These are phyloP conservation scores for Yarrowia keelungensis DNA, from an alignment of 805 yeast genomes.

Conservation along the genomic window DNA sequence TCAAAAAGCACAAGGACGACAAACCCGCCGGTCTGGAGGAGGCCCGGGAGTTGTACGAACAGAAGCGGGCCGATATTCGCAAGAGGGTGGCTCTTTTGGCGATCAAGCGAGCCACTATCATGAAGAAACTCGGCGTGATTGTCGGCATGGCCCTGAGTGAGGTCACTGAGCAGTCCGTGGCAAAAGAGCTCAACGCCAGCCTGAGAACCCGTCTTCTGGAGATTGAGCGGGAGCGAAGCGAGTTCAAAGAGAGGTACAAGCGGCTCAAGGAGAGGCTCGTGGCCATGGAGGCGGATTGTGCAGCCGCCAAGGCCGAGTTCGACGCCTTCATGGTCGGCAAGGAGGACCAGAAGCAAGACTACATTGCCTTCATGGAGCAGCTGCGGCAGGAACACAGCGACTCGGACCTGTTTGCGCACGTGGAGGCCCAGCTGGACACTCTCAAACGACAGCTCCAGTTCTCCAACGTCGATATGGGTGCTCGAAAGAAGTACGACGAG, in stretches of 20 bases:
- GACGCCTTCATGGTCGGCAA: background rate
- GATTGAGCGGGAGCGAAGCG: background rate
- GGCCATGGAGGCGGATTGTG: background rate
- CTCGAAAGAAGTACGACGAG: conserved; percentile 21
- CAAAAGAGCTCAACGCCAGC: background rate
- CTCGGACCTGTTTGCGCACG: background rate
- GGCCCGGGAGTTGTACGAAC: too few relatives aligned
- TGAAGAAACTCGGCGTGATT: too few relatives aligned
- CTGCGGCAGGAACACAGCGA: background rate
- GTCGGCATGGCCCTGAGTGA: background rate
- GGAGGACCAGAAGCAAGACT: background rate
- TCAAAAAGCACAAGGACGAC: background rate
- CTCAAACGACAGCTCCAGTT: background rate
- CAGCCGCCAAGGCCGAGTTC: background rate
- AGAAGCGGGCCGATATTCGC: background rate
- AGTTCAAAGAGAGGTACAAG: background rate
- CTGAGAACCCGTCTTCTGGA: background rate
- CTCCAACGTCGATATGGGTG: conserved; percentile 16
- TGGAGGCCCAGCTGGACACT: background rate
- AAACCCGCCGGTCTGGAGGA: background rate
- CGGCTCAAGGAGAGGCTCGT: background rate
- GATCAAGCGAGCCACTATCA: too few relatives aligned
- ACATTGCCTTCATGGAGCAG: background rate
- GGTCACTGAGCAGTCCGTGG: background rate
- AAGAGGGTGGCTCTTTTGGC: background rate